Evolutionary conservation across 768 basidiomycete species (phyloP).

Genomic region (Ramaria sp.): DNA sequence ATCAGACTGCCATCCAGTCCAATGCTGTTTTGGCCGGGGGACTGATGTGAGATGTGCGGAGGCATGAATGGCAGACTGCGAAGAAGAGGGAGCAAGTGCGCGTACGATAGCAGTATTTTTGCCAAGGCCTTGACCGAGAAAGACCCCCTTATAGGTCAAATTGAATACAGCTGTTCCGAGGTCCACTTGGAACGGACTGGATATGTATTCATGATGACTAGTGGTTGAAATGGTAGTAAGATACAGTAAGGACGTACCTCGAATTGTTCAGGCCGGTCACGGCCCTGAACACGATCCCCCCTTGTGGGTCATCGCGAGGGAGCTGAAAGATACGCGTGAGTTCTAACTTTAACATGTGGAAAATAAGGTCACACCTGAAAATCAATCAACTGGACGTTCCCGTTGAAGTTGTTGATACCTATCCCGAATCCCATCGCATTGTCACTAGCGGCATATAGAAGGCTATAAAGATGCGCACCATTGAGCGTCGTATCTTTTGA

Average conservation of each 20-base stretch:
- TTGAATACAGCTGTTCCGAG: slow-evolving; percentile 59
- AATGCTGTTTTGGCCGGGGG: slow-evolving; percentile 45
- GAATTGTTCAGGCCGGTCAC: slow-evolving; percentile 45
- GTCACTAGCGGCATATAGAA: not conserved
- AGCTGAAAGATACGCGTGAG: slow-evolving; percentile 19
- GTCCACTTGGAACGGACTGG: slow-evolving; percentile 56
- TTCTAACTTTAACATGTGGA: not conserved
- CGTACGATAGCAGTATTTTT: slow-evolving; percentile 42
- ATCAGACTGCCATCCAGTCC: slow-evolving; percentile 47
- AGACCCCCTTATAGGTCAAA: slow-evolving; percentile 45
- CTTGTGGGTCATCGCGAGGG: slow-evolving; percentile 50
- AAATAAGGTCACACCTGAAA: slow-evolving; percentile 25
- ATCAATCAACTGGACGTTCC: slow-evolving; percentile 42
- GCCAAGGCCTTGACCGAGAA: slow-evolving; percentile 46
- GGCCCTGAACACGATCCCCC: slow-evolving; percentile 53
- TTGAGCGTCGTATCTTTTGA: slow-evolving; percentile 48
- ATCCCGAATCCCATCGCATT: slow-evolving; percentile 1
- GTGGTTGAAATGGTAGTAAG: slow-evolving; percentile 2
- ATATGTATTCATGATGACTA: not conserved
- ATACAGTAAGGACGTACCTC: slow-evolving; percentile 28
- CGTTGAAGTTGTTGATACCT: slow-evolving; percentile 56
- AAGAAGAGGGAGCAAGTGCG: not conserved
- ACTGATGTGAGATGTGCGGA: slow-evolving; percentile 20
- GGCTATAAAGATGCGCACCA: slow-evolving; percentile 25
- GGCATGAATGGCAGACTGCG: not conserved